Evolutionary conservation across 2,329 filamentous ascomycete genomes (phyloP).

Genomic region (Penicillium sp.): DNA sequence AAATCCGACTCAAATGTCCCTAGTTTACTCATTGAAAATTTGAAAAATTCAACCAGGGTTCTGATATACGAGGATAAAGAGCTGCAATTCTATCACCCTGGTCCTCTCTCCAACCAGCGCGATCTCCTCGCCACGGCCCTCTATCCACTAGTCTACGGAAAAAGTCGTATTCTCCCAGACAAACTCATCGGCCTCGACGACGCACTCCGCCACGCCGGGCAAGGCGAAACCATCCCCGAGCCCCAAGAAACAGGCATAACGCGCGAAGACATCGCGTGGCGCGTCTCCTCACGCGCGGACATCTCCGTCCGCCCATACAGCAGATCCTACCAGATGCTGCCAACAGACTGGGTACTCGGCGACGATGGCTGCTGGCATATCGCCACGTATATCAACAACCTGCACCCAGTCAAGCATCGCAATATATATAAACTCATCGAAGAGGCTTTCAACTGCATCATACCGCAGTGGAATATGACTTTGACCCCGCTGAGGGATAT

Average conservation of each 20-base stretch:
- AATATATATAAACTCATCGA: conserved; percentile 42
- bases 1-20: conserved; percentile 55
- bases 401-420: conserved; percentile 39
- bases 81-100: conserved; percentile 61
- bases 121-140: conserved; percentile 65
- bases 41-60: conserved; percentile 45
- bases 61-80: conserved; percentile 54
- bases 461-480: conserved; percentile 28
- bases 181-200: conserved; percentile 28
- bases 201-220: conserved; percentile 22
- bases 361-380: conserved; percentile 32
- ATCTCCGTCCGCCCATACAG: conserved; percentile 33
- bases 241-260: conserved; percentile 33
- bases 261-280: conserved; percentile 32
- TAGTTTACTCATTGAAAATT: conserved; percentile 37
- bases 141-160: conserved; percentile 53
- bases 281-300: conserved; percentile 28
- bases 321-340: conserved; percentile 48
- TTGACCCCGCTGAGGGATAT: conserved; percentile 33
- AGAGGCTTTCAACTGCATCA: conserved; percentile 30
- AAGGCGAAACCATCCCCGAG: conserved; percentile 24
- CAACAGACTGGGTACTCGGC: conserved; percentile 39
- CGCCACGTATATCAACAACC: conserved; percentile 48
- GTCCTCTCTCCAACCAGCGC: conserved; percentile 55
- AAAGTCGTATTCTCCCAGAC: conserved; percentile 30